A percentile compares a stretch with the other conserved stretches of the same genome.
These are phyloP conservation scores for Beta macrorhiza DNA, from an alignment of 179 eudicot species.

Conservation along the genomic window DNA sequence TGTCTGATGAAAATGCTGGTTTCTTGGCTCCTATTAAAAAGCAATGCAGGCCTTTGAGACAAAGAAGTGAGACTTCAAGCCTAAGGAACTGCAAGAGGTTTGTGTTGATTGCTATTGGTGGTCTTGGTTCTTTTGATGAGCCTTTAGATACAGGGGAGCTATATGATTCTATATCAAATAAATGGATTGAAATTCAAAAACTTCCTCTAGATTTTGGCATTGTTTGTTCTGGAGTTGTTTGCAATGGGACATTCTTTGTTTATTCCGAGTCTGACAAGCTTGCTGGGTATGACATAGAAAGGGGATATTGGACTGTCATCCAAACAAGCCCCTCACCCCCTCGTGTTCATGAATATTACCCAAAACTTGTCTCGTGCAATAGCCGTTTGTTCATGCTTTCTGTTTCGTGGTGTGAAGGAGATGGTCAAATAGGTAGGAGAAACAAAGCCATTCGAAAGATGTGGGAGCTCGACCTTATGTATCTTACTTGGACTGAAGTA, in stretches of 20 bases:
- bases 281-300: conserved; percentile 71
- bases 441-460: conserved; percentile 90
- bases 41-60: conserved; percentile 53
- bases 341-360: conserved; percentile 86
- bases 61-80: conserved; percentile 45
- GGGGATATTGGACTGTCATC: conserved; percentile 76
- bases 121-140: conserved; percentile 90
- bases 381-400: conserved; percentile 80
- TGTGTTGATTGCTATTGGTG: conserved; percentile 82
- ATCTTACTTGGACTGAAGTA: conserved; percentile 71
- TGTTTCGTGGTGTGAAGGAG: conserved; percentile 99
- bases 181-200: conserved; percentile 87
- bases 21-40: conserved; percentile 41
- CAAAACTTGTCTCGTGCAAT: conserved; percentile 64
- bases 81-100: conserved; percentile 53
- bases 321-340: conserved; percentile 69
- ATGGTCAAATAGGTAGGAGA: conserved; percentile 94
- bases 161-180: conserved; percentile 72
- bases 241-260: conserved; percentile 66
- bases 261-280: conserved; percentile 88
- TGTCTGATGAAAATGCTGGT: conserved; percentile 57
- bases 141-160: conserved; percentile 83
- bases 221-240: conserved; percentile 80
- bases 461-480: conserved; percentile 80
- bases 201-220: conserved; percentile 80